These are phyloP conservation scores for Schoenoplectus tabernaemontani DNA, from an alignment of 202 grass and related monocot species.

Conservation along the genomic window DNA sequence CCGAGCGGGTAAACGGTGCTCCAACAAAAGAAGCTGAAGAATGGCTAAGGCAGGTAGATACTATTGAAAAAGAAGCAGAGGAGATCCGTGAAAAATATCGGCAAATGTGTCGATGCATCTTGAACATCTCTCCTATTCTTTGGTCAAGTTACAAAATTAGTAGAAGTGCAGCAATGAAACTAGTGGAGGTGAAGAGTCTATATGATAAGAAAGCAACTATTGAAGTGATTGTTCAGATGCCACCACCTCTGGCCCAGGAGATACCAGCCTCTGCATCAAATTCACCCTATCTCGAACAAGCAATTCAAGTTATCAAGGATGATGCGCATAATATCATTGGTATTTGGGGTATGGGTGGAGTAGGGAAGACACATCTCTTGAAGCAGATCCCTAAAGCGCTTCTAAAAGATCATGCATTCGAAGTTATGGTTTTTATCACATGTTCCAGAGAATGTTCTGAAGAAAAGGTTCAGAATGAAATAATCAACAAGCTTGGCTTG, in stretches of 20 bases:
- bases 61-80: not conserved
- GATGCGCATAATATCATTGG: constrained; percentile 14
- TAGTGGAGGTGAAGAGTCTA: not conserved
- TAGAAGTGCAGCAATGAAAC: not conserved
- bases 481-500: constrained; percentile 28
- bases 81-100: not conserved
- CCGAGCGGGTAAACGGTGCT: not conserved
- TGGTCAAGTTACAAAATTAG: not conserved
- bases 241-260: not conserved
- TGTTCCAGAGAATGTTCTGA: constrained; percentile 36
- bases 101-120: not conserved
- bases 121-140: not conserved
- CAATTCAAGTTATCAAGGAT: not conserved
- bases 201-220: not conserved
- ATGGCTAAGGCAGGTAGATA: not conserved
- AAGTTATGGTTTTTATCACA: constrained; percentile 38
- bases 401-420: not conserved
- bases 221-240: not conserved
- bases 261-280: not conserved
- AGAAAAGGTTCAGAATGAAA: constrained; percentile 39
- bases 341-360: constrained; percentile 8
- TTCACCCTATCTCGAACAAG: not conserved
- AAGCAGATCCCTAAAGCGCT: not conserved
- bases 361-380: constrained; percentile 8
- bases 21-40: not conserved